phyloP scores from a whole-genome alignment of 164 flowering plant genomes.

The Aristolochia fimbriata region DNA sequence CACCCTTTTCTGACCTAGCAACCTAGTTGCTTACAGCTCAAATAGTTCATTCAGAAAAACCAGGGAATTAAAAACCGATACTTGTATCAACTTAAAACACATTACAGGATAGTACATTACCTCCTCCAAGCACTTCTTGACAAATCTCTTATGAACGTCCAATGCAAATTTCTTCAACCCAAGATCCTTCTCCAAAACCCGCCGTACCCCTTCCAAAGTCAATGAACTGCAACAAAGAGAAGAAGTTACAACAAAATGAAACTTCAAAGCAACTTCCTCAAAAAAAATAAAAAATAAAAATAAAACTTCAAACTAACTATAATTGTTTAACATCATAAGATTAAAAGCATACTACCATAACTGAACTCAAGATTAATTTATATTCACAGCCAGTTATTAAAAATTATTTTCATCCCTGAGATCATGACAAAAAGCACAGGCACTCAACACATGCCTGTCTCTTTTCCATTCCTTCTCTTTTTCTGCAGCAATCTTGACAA shows the following conservation, averaged over 20 bases:
- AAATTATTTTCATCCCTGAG: too few species aligned
- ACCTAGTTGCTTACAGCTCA: not conserved
- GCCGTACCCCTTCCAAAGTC: constrained; percentile 65
- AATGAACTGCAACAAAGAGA: constrained; percentile 40
- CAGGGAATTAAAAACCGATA: too few species aligned
- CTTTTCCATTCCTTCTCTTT: too few species aligned
- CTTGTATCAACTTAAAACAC: not conserved
- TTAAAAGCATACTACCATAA: too few species aligned
- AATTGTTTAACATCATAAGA: too few species aligned
- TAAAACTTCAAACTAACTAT: not conserved
- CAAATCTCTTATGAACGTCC: constrained; percentile 71
- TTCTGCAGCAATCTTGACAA: too few species aligned
- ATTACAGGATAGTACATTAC: constrained; percentile 23
- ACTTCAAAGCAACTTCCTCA: not conserved
- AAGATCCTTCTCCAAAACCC: constrained; percentile 74
- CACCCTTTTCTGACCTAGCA: not conserved
- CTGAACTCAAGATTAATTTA: too few species aligned
- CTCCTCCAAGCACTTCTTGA: constrained; percentile 55
- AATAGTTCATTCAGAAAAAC: not conserved
- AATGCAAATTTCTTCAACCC: constrained; percentile 51
- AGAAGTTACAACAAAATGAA: not conserved
- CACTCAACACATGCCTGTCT: too few species aligned
- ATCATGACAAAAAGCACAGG: too few species aligned
- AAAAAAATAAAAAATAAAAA: too few species aligned
- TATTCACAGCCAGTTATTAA: too few species aligned